A percentile compares a stretch with the other conserved stretches of the same genome.
These are phyloP conservation scores for Penicillium roqueforti DNA, from an alignment of 495 filamentous ascomycete genomes.

Conservation along the genomic window DNA sequence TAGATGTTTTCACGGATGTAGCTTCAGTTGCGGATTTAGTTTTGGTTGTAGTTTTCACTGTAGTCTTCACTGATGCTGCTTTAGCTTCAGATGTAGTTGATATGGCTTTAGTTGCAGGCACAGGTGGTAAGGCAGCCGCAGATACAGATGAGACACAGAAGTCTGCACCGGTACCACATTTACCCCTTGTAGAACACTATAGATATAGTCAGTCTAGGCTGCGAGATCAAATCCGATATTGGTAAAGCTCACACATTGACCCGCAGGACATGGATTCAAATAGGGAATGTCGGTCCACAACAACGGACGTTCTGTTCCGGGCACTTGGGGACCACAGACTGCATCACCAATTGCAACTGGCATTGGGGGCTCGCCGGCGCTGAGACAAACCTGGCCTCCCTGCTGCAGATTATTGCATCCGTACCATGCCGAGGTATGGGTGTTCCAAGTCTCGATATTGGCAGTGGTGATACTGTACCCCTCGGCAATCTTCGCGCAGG, in stretches of 20 bases:
- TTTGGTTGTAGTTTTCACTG: no score
- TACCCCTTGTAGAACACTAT: conserved; percentile 6
- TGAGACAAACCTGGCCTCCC: conserved; percentile 13
- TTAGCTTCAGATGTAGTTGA: neutral
- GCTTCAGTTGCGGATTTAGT: neutral
- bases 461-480: neutral
- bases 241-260: conserved; percentile 15
- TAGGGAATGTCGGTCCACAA: conserved; percentile 1
- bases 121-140: neutral
- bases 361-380: conserved; percentile 12
- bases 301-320: conserved; percentile 11
- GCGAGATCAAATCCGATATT: no score
- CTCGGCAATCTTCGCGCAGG: conserved; percentile 9
- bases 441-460: conserved; percentile 17
- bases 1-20: no score
- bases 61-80: no score
- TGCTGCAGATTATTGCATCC: conserved; percentile 11
- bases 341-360: conserved; percentile 13
- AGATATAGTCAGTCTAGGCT: neutral
- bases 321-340: conserved; percentile 20
- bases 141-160: conserved; percentile 5
- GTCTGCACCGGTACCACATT: conserved; percentile 11
- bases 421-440: conserved; percentile 7
- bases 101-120: neutral
- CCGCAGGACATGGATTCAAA: conserved; percentile 16